Conservation (phyloP, 768 basidiomycete species). For the Tricholoma sp. region DNA sequence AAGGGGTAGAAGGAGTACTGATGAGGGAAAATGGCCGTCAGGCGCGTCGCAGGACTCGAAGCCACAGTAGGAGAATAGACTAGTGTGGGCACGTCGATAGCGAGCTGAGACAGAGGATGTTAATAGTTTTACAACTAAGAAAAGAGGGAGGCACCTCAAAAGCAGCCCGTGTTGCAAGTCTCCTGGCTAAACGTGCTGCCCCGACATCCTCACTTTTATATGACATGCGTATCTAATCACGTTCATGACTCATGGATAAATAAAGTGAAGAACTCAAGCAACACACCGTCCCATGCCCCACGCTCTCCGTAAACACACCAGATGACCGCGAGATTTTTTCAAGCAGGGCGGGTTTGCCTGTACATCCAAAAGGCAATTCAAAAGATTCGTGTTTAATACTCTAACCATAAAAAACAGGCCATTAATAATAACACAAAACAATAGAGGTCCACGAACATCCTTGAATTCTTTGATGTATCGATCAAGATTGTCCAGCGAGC, state of each 20-base stretch:
- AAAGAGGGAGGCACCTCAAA: constrained; percentile 39
- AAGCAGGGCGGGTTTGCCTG: constrained; percentile 43
- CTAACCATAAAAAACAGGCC: constrained; percentile 23
- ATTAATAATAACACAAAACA: not conserved
- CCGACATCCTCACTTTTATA: constrained; percentile 35
- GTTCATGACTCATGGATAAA: not conserved
- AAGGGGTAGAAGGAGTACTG: constrained; percentile 70
- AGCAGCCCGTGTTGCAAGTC: constrained; percentile 46
- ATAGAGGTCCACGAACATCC: constrained; percentile 32
- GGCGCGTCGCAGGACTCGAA: not conserved
- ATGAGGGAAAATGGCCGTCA: constrained; percentile 27
- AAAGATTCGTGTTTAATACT: constrained; percentile 32
- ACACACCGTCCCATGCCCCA: constrained; percentile 42
- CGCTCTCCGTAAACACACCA: constrained; percentile 56
- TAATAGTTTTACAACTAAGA: not conserved
- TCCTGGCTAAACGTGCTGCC: constrained; percentile 40
- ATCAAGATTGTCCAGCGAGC: constrained; percentile 42
- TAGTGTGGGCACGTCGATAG: constrained; percentile 5
- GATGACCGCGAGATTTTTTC: constrained; percentile 65
- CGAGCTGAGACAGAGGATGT: constrained; percentile 6
- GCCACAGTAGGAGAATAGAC: constrained; percentile 6
- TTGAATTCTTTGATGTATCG: constrained; percentile 45
- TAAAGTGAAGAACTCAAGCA: not conserved
- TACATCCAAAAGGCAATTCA: constrained; percentile 38
- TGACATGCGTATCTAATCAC: constrained; percentile 48